phyloP scores from a whole-genome alignment of 306 rosid species.

The Cicer chorassanicum region DNA sequence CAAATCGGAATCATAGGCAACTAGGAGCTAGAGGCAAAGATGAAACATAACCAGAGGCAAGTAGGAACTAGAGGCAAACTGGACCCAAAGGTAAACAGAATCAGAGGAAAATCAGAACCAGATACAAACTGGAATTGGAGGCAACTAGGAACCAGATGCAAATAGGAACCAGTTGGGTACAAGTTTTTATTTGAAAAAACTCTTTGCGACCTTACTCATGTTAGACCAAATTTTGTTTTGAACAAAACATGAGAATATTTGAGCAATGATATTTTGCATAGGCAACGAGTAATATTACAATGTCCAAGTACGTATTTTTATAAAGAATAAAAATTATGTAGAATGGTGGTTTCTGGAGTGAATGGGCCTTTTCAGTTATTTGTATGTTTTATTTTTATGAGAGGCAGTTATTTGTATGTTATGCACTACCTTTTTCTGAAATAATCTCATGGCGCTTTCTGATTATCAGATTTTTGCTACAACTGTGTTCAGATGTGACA shows the following conservation, averaged over 20 bases:
- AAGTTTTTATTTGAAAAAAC: fast-evolving
- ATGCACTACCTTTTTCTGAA: conserved; percentile 20
- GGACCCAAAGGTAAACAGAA: no score
- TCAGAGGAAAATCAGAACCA: no score
- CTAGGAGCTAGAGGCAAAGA: no score
- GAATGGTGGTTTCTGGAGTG: conserved; percentile 12
- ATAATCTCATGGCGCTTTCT: conserved; percentile 37
- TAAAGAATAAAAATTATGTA: not conserved
- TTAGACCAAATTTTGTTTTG: not conserved
- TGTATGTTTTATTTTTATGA: not conserved
- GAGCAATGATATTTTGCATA: no score
- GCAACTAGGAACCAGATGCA: no score
- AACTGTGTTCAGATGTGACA: conserved; percentile 80
- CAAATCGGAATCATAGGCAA: no score
- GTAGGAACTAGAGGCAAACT: no score
- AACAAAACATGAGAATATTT: not conserved
- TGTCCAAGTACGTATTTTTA: no score
- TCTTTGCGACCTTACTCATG: no score
- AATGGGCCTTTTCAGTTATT: not conserved
- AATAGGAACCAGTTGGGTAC: not conserved
- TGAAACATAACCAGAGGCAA: no score
- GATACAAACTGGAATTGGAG: no score
- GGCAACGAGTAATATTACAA: not conserved
- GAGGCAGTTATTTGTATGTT: not conserved
- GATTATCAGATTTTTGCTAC: conserved; percentile 87